Base-by-base conservation (phyloP, 2,329 filamentous ascomycete genomes). In the Penicillium olsonii region DNA sequence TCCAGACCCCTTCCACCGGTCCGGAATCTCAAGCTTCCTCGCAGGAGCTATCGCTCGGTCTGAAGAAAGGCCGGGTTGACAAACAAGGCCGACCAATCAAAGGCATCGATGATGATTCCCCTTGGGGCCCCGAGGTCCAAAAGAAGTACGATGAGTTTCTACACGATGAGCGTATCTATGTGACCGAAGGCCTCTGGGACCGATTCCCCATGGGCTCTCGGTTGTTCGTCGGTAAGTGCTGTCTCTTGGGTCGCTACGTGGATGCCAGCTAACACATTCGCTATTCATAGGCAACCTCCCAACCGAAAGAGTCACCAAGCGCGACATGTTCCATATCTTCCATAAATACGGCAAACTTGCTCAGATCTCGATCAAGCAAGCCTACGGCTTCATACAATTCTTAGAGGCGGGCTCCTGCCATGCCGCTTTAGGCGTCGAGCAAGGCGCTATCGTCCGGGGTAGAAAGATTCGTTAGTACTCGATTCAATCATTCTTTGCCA, bases 301-400 rank as follows among this genome's bases (percentile, higher is more conserved):
- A 2, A 92, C 88, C 45, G 92, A 97, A 68, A 87, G 92, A 66
- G 92, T 96, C 12, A 94, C 90, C 6, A 97, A 97, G 72, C 84
- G 88, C 57, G 92, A 97, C 70, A 84, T 97, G 8, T 97, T 96
- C 72, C 87, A 95, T 66, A 80, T 92, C 15, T 97, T 99, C 67
- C 85, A 91, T 65, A 82, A 80, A 49, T 92, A 90, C 67, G 94
- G 94, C 45, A 87, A 86, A 53, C 78, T 99, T 39, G 92, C 92
- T 2, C 94, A 99, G 68, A 94, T 97, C 52, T 95, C 91, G 1
- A 90, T 97, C 61, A 97, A 97, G 71, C 91, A 94, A 58, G 92
- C 92, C 1, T 97, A 96, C 71, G 94, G 94, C 1, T 99, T 97
- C 67, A 91, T 97, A 29, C 94, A 97, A 68, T 99, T 95, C 59